Evolutionary conservation across 495 filamentous ascomycete genomes (phyloP).

Genomic region (Aspergillus cristatus): DNA sequence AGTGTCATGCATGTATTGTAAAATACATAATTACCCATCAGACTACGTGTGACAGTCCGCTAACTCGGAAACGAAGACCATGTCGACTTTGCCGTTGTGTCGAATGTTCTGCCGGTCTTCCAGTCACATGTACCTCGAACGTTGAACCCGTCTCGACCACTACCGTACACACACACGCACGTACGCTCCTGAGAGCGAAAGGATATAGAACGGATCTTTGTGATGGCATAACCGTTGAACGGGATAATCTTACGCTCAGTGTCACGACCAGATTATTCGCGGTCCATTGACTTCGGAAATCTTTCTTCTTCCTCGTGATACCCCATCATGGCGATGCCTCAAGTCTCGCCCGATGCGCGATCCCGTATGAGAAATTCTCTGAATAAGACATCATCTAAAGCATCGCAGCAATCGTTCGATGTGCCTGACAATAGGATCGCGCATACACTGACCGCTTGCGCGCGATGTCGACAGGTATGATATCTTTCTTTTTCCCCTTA

Average conservation of each 20-base stretch:
- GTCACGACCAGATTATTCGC: background rate
- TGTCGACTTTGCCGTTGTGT: conserved; percentile 12
- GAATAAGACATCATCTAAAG: conserved; percentile 11
- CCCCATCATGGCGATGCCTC: conserved; percentile 15
- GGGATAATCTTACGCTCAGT: background rate
- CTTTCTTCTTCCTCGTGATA: background rate
- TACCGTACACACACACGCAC: background rate
- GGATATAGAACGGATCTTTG: too few relatives aligned
- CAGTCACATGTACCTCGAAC: conserved; percentile 7
- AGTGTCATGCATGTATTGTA: too few relatives aligned
- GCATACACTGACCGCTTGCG: conserved; percentile 82
- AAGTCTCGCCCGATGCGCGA: conserved; percentile 5
- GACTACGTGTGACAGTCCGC: too few relatives aligned
- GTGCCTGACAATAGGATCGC: conserved; percentile 47
- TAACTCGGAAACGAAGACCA: conserved; percentile 1
- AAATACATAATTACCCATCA: too few relatives aligned
- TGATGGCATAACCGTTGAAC: conserved; percentile 2
- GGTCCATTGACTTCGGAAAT: background rate
- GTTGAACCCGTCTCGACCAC: background rate
- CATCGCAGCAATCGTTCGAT: conserved; percentile 17
- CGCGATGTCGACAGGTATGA: conserved; percentile 73
- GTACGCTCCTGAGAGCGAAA: too few relatives aligned
- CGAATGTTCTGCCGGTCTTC: conserved; percentile 3
- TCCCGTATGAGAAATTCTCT: conserved; percentile 19
- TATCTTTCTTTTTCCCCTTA: conserved; percentile 1